Percentiles rank a stretch among this genome's conserved stretches.
phyloP scores from a whole-genome alignment of 2,329 filamentous ascomycete genomes.

The Neospermospora avenae region DNA sequence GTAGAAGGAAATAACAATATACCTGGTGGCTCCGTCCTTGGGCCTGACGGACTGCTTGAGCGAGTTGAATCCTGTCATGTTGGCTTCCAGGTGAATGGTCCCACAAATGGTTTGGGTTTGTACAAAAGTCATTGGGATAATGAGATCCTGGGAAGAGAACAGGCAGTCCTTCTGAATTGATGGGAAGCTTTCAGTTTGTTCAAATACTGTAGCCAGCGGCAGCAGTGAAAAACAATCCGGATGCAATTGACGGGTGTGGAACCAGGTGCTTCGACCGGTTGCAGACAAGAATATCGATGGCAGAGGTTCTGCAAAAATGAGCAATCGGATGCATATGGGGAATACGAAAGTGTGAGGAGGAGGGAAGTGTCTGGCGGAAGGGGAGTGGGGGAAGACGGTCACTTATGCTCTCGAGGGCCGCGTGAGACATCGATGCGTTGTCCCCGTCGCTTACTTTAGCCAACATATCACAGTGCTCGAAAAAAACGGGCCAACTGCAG shows the following conservation, averaged over 20 bases:
- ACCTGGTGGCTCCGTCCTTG: constrained; percentile 34
- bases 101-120: constrained; percentile 30
- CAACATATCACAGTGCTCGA: constrained; percentile 21
- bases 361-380: constrained; percentile 14
- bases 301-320: constrained; percentile 17
- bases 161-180: constrained; percentile 16
- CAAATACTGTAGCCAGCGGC: constrained; percentile 23
- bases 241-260: constrained; percentile 9
- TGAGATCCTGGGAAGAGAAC: constrained; percentile 18
- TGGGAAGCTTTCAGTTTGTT: constrained; percentile 12
- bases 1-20: constrained; percentile 31
- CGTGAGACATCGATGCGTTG: constrained; percentile 34
- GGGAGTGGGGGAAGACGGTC: constrained; percentile 20
- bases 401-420: constrained; percentile 29
- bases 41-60: constrained; percentile 28
- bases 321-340: constrained; percentile 20
- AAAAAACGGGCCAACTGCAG: constrained; percentile 17
- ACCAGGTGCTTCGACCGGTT: constrained; percentile 15
- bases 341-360: constrained; percentile 15
- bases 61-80: constrained; percentile 32
- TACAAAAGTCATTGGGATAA: constrained; percentile 33
- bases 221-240: constrained; percentile 8
- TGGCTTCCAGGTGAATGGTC: constrained; percentile 31
- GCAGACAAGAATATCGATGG: constrained; percentile 22
- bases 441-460: constrained; percentile 24